Conservation (phyloP, 768 basidiomycete genomes). For the Ephemerocybe angulata region DNA sequence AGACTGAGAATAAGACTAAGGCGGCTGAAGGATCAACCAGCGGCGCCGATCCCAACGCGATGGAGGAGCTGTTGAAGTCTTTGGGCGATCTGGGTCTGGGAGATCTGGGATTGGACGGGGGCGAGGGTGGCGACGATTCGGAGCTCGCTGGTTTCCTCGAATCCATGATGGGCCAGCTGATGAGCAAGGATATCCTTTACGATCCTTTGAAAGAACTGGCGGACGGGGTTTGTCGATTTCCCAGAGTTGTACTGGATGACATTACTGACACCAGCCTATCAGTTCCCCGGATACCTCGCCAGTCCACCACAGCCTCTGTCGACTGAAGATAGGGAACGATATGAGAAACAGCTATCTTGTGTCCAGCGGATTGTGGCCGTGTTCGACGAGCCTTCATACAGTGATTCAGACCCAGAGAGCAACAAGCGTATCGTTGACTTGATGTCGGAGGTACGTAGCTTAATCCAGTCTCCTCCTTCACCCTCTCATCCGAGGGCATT, state of each 20-base stretch:
- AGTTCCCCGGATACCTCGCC: constrained; percentile 78
- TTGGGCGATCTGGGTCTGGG: constrained; percentile 38
- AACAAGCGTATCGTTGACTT: constrained; percentile 54
- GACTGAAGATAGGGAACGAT: constrained; percentile 58
- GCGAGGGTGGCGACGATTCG: constrained; percentile 37
- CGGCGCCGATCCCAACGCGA: constrained; percentile 28
- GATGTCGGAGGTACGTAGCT: constrained; percentile 66
- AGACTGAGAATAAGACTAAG: constrained; percentile 57
- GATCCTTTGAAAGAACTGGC: constrained; percentile 81
- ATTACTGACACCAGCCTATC: neutral
- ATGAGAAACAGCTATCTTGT: constrained; percentile 53
- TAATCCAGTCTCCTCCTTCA: neutral
- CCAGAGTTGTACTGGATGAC: neutral
- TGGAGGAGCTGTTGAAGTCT: constrained; percentile 53
- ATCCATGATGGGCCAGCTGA: constrained; percentile 74
- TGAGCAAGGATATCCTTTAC: constrained; percentile 81
- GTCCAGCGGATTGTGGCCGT: constrained; percentile 57
- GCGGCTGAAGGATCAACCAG: constrained; percentile 28
- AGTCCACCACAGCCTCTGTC: constrained; percentile 52
- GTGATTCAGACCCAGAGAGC: constrained; percentile 48
- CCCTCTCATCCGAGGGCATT: neutral
- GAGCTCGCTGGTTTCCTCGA: constrained; percentile 70
- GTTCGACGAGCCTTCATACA: constrained; percentile 62
- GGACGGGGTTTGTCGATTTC: constrained; percentile 49
- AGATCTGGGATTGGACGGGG: constrained; percentile 7